phyloP scores from a whole-genome alignment of 371 early-diverging fungal species.

The Mortierella sp. region DNA sequence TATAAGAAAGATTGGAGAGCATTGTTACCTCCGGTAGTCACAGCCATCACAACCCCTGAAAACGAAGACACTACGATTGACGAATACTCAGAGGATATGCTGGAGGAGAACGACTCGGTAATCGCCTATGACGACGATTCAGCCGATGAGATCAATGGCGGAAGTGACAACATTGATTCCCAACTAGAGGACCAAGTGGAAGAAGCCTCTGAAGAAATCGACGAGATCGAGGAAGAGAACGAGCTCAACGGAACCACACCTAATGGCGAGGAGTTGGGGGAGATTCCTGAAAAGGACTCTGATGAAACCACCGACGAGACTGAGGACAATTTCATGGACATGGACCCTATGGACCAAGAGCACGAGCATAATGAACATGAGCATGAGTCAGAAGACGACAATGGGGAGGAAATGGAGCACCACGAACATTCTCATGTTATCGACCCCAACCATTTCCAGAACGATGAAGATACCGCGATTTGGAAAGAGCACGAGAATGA shows the following conservation, averaged over 20 bases:
- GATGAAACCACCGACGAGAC: neutral
- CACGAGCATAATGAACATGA: neutral
- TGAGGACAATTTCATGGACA: neutral
- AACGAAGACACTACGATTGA: neutral
- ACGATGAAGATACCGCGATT: conserved; percentile 28
- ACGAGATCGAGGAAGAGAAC: conserved; percentile 12
- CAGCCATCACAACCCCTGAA: neutral
- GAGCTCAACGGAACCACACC: conserved; percentile 2
- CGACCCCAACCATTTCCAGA: conserved; percentile 38
- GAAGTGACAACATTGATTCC: neutral
- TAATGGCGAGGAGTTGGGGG: neutral
- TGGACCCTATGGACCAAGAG: neutral
- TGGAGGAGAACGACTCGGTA: conserved; percentile 28
- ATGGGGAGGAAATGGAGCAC: conserved; percentile 1
- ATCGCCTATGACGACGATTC: neutral
- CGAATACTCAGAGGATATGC: conserved; percentile 6
- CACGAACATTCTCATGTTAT: conserved; percentile 19
- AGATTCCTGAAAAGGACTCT: neutral
- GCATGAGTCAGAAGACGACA: conserved; percentile 2
- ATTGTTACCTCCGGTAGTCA: conserved; percentile 4
- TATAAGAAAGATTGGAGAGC: conserved; percentile 19
- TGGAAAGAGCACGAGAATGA: conserved; percentile 25
- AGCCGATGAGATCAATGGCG: conserved; percentile 9
- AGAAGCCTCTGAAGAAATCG: neutral
- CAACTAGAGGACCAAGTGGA: neutral